phyloP scores from a whole-genome alignment of 2,329 filamentous ascomycete genomes.

The Aspergillus sp. region DNA sequence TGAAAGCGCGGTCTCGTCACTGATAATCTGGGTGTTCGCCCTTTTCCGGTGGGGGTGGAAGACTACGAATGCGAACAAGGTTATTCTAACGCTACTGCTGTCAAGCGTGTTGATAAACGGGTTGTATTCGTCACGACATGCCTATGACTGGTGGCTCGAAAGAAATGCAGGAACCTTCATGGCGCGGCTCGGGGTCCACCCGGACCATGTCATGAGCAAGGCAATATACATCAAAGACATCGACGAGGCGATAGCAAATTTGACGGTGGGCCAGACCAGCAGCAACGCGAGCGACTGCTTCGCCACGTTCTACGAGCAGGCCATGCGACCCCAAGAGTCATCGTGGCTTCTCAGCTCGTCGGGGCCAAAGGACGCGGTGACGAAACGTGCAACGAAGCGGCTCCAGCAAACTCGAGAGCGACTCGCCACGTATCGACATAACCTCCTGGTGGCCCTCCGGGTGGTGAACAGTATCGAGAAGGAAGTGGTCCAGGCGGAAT shows the following conservation, averaged over 20 bases:
- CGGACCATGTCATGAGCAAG: slow-evolving; percentile 72
- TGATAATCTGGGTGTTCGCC: slow-evolving; percentile 69
- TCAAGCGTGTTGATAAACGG: slow-evolving; percentile 64
- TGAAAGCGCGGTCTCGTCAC: slow-evolving; percentile 63
- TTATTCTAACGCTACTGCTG: slow-evolving; percentile 61
- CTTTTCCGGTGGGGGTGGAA: slow-evolving; percentile 56
- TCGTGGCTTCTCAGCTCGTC: slow-evolving; percentile 20
- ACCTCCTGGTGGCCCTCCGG: slow-evolving; percentile 80
- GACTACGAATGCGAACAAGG: slow-evolving; percentile 60
- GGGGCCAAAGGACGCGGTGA: slow-evolving; percentile 18
- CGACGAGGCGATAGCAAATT: slow-evolving; percentile 49
- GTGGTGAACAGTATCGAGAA: slow-evolving; percentile 82
- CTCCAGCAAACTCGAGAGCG: slow-evolving; percentile 73
- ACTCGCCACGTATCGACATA: slow-evolving; percentile 75
- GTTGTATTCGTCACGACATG: slow-evolving; percentile 63
- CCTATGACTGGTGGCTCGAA: slow-evolving; percentile 75
- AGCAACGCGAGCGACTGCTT: slow-evolving; percentile 32
- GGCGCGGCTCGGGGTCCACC: slow-evolving; percentile 66
- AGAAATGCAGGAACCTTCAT: slow-evolving; percentile 72
- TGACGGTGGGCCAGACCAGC: slow-evolving; percentile 18
- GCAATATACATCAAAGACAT: slow-evolving; percentile 77
- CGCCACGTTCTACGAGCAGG: slow-evolving; percentile 35
- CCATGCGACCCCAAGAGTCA: slow-evolving; percentile 23
- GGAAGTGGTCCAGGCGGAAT: slow-evolving; percentile 78
- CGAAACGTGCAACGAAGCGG: slow-evolving; percentile 40